phyloP scores from a whole-genome alignment of 2,329 filamentous ascomycete genomes.

The Nemania sp. region DNA sequence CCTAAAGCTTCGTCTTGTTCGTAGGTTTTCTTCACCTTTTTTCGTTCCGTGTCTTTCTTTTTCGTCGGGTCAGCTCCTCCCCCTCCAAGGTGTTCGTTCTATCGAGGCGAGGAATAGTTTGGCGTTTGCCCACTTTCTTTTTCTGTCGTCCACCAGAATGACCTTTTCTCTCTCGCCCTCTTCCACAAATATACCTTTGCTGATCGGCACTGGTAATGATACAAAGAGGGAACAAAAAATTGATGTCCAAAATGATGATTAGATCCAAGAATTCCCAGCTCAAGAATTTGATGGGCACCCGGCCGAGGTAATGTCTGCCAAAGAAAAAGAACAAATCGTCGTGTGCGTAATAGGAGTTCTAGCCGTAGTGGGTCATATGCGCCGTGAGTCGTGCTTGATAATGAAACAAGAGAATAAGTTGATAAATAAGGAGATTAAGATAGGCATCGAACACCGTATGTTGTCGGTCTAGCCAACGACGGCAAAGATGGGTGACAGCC shows the following conservation, averaged over 20 bases:
- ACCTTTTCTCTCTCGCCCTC: conserved; percentile 28
- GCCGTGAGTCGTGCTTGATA: conserved; percentile 49
- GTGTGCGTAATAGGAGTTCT: conserved; percentile 45
- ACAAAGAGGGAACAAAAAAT: conserved; percentile 33
- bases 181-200: conserved; percentile 35
- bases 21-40: conserved; percentile 13
- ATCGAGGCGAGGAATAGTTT: conserved; percentile 1
- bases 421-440: conserved; percentile 33
- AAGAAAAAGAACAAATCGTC: conserved; percentile 33
- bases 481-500: conserved; percentile 9
- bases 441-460: conserved; percentile 22
- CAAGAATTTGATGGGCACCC: conserved; percentile 29
- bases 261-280: conserved; percentile 33
- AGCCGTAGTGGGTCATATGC: conserved; percentile 48
- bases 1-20: conserved; percentile 29
- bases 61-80: conserved; percentile 1
- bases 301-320: conserved; percentile 33
- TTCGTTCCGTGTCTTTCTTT: conserved; percentile 10
- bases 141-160: conserved; percentile 25
- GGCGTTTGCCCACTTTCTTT: conserved; percentile 19
- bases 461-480: conserved; percentile 11
- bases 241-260: conserved; percentile 39
- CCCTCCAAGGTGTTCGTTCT: conserved; percentile 6
- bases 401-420: conserved; percentile 42
- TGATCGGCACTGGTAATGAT: conserved; percentile 34